Base-by-base conservation (phyloP, 2,329 filamentous ascomycete genomes). In the Paracoccidioides brasiliensis region DNA sequence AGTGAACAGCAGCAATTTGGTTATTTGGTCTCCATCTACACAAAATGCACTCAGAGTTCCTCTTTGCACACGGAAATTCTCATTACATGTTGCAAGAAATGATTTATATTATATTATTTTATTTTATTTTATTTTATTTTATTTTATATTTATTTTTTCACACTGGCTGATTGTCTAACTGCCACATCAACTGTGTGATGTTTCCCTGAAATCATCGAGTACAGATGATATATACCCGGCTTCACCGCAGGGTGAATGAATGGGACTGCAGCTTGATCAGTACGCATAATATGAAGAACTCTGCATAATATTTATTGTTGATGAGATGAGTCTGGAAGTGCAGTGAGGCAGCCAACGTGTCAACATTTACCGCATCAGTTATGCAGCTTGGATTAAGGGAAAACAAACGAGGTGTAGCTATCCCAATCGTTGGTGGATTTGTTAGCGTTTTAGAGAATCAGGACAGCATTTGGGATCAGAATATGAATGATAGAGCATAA, bases 201-300 rank as follows among this genome's bases (percentile, higher is more conserved):
- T n/a, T n/a, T n/a, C 8, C 54, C 56, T n/a, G 45, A 54, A 37
- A 62, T 61, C 30, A 56, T 63, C 41, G 58, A 61, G 46, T 45
- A 55, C 53, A 62, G 60, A 45, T n/a, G n/a, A 51, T 41, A 3
- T 56, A 28, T n/a, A 58, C 60, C 1, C 43, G 62, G 3, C 62
- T 62, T 7, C 64, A 63, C 33, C 59, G 62, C 6, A 59, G 52
- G 12, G 52, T 64, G 2, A 54, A 53, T 14, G 32, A 61, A 15
- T 63, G 56, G 43, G 56, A 56, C 8, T 61, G 64, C 55, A 65
- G 63, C 43, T 55, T 65, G 30, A 45, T 66, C 2, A 62, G 64
- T 40, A 62, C 56, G 28, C 22, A 51, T 9, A 55, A 60, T 48
- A 10, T 45, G 10, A 40, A 58, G 4, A 22, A 22, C 22, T 22